phyloP scores from a whole-genome alignment of 805 yeast genomes.

The Lachancea quebecensis region DNA sequence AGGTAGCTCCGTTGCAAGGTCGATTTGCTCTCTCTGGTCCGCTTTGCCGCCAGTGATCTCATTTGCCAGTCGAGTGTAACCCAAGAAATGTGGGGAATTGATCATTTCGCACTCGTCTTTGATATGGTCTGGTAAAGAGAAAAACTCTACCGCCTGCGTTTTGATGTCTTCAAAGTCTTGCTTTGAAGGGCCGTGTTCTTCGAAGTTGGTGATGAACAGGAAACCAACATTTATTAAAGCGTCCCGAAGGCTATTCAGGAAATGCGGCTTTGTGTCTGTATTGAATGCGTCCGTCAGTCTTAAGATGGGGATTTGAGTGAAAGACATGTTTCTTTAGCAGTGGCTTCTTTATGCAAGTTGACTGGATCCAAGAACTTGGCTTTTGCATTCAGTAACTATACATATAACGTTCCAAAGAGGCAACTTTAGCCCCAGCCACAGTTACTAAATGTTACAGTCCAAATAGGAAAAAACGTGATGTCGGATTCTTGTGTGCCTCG shows the following conservation, averaged over 20 bases:
- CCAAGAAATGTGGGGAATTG: conserved; percentile 51
- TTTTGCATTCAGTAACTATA: too few relatives aligned
- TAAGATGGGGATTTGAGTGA: conserved; percentile 12
- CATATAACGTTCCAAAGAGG: too few relatives aligned
- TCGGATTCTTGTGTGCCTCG: not conserved
- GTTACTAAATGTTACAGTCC: not conserved
- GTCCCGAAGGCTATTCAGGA: conserved; percentile 32
- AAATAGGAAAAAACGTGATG: not conserved
- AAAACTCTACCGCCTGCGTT: conserved; percentile 37
- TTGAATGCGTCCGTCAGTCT: conserved; percentile 31
- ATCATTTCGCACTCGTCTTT: conserved; percentile 46
- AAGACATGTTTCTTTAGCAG: conserved; percentile 11
- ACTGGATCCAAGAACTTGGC: too few relatives aligned
- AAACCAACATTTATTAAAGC: conserved; percentile 55
- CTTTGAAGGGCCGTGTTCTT: conserved; percentile 36
- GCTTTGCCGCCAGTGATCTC: conserved; percentile 48
- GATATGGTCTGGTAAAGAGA: conserved; percentile 40
- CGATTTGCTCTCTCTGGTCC: conserved; percentile 59
- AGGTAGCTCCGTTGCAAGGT: conserved; percentile 47
- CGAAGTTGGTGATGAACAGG: conserved; percentile 37
- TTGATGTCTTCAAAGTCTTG: conserved; percentile 36
- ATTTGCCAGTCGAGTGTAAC: conserved; percentile 49
- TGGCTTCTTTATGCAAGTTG: too few relatives aligned
- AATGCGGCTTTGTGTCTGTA: conserved; percentile 36
- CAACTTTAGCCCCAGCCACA: not conserved